Evolutionary conservation across 2,329 filamentous ascomycete species (phyloP).

Genomic region (Endothia cerciana): DNA sequence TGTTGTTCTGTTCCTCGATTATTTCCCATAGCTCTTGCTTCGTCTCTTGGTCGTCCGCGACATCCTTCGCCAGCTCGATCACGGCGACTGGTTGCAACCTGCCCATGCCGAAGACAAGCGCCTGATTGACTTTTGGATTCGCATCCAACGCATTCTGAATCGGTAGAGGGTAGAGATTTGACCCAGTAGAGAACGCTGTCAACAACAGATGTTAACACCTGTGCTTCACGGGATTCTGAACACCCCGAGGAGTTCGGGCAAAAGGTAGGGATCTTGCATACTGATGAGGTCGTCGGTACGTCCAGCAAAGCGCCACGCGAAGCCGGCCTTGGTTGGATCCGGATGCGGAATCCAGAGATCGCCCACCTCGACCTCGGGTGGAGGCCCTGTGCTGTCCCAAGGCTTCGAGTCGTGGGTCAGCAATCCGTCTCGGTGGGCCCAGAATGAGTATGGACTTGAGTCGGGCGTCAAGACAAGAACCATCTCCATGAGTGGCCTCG

Average conservation of each 20-base stretch:
- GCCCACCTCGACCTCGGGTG: slow-evolving; percentile 27
- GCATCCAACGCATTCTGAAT: slow-evolving; percentile 16
- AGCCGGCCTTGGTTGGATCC: slow-evolving; percentile 29
- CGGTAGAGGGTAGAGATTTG: slow-evolving; percentile 21
- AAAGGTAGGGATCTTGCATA: neutral
- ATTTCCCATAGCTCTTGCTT: slow-evolving; percentile 23
- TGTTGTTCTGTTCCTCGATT: slow-evolving; percentile 11
- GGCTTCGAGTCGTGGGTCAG: slow-evolving; percentile 17
- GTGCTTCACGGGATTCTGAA: no score
- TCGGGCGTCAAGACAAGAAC: slow-evolving; percentile 27
- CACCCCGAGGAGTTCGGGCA: no score
- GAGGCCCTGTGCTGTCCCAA: neutral
- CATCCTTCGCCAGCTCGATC: slow-evolving; percentile 18
- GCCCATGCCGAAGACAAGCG: slow-evolving; percentile 20
- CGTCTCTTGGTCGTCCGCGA: neutral
- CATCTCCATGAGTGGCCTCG: slow-evolving; percentile 30
- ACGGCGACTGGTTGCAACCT: slow-evolving; percentile 22
- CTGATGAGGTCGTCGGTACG: slow-evolving; percentile 31
- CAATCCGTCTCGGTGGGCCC: slow-evolving; percentile 23
- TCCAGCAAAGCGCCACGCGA: slow-evolving; percentile 31
- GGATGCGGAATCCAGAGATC: slow-evolving; percentile 33
- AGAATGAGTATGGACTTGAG: slow-evolving; percentile 26
- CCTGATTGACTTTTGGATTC: slow-evolving; percentile 8
- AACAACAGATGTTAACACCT: neutral
- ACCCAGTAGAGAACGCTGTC: slow-evolving; percentile 18